Evolutionary conservation across 2,329 filamentous ascomycete genomes (phyloP).

Genomic region (Saccharata proteae): DNA sequence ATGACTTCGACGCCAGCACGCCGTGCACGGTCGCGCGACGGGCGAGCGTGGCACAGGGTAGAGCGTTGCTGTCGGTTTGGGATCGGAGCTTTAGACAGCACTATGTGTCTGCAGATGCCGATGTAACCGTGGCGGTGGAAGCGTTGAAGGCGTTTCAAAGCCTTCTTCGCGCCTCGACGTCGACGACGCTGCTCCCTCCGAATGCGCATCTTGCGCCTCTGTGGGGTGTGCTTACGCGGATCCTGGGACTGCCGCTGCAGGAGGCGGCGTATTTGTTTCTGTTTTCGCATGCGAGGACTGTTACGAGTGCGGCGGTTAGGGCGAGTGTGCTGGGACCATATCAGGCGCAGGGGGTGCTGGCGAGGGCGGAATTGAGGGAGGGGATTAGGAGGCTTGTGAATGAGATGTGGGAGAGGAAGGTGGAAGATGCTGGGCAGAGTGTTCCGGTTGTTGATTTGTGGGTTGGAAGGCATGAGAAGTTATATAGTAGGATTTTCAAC

Average conservation of each 20-base stretch:
- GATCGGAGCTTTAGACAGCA: conserved; percentile 51
- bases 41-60: conserved; percentile 63
- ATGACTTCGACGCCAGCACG: conserved; percentile 63
- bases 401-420: conserved; percentile 44
- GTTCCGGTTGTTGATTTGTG: conserved; percentile 72
- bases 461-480: conserved; percentile 68
- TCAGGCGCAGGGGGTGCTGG: conserved; percentile 62
- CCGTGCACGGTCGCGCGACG: conserved; percentile 69
- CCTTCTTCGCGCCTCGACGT: conserved; percentile 14
- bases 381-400: conserved; percentile 48
- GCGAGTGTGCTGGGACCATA: conserved; percentile 72
- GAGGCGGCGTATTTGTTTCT: conserved; percentile 66
- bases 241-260: conserved; percentile 47
- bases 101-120: background rate
- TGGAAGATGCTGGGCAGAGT: conserved; percentile 60
- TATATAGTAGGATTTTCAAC: conserved; percentile 82
- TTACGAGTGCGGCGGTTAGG: conserved; percentile 64
- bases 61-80: conserved; percentile 65
- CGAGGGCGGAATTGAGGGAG: conserved; percentile 44
- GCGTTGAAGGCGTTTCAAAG: conserved; percentile 19
- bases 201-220: conserved; percentile 58
- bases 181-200: conserved; percentile 11
- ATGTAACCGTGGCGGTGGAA: conserved; percentile 11
- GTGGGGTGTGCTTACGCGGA: conserved; percentile 52
- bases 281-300: conserved; percentile 62